Base-by-base conservation (phyloP, 805 yeast species). In the Peterozyma toletana region DNA sequence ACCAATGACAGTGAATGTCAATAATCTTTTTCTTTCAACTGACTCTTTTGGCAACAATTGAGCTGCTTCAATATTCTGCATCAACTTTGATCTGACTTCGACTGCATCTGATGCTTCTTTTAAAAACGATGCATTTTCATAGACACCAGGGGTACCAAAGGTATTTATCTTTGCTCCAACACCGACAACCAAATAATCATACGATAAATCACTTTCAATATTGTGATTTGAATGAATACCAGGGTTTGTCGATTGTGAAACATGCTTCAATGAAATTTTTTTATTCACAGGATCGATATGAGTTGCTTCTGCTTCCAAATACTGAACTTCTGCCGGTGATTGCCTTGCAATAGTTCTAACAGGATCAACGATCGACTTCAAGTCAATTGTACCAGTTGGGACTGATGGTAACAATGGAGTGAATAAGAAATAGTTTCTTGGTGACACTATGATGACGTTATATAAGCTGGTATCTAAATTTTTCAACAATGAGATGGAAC, bases 141-240 rank as follows among this genome's bases (percentile, higher is more conserved):
- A 78, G 48, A 90, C 96, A 64, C 98, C 97, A 40, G 96, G 95
- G 52, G 86, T 90, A 58, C 96, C 96, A 56, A 89, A 91, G 40
- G 96, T 90, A 49, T 91, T 85, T 54, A 93, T 93, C 63, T 85
- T 86, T 44, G 97, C 96, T 63, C 98, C 98, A 46, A 91, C 96
- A 48, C 96, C 96, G 48, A 88, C 75, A 38, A 90, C 93, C 52
- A 90, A 73, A 64, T 86, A 86, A 62, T 90, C 98, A 59, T 86
- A 90, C 49, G 65, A 57, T 65, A 73, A 57, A 46, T 74, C 61
- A 16, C 77, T 66, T 42, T 63, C 54, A 49, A 77, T 71, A 33
- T 71, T 64, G 43, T 67, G 69, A 39, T 66, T 68, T 16, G 50
- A 68, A 48, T 15, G 65, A 58, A 52, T 65, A 64, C 42, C 69